Conservation (phyloP, 2,329 filamentous ascomycete species). For the Monilinia aucupariae region DNA sequence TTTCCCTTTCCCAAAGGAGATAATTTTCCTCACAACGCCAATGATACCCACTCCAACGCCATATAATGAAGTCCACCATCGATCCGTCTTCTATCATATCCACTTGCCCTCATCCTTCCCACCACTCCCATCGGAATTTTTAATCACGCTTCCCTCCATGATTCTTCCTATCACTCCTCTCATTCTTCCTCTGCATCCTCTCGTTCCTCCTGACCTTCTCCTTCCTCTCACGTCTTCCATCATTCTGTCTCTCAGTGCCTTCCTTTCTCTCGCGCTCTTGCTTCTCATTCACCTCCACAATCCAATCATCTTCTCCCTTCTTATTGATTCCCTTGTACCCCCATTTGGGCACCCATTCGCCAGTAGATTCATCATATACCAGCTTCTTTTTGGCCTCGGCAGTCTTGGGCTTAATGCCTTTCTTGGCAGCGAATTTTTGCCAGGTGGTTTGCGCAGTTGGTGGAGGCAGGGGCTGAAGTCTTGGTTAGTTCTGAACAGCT, state of each 20-base stretch:
- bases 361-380: constrained; percentile 75
- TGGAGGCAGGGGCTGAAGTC: constrained; percentile 61
- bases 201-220: constrained; percentile 69
- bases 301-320: constrained; percentile 75
- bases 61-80: constrained; percentile 14
- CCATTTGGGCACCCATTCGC: constrained; percentile 92
- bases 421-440: constrained; percentile 94
- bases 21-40: constrained; percentile 12
- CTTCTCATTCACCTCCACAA: constrained; percentile 84
- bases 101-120: not conserved
- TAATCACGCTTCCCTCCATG: constrained; percentile 20
- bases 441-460: constrained; percentile 84
- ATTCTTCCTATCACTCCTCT: constrained; percentile 41
- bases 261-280: constrained; percentile 60
- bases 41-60: constrained; percentile 19
- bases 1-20: constrained; percentile 8
- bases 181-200: constrained; percentile 62
- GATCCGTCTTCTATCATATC: not conserved
- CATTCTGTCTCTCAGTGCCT: constrained; percentile 55
- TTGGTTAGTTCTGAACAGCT: constrained; percentile 6
- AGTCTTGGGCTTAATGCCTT: constrained; percentile 88
- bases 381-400: constrained; percentile 72
- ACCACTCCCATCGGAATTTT: not conserved
- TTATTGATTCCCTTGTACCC: constrained; percentile 90
- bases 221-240: constrained; percentile 57